Evolutionary conservation across 2,329 filamentous ascomycete genomes (phyloP).

Genomic region (Neofusicoccum ribis): DNA sequence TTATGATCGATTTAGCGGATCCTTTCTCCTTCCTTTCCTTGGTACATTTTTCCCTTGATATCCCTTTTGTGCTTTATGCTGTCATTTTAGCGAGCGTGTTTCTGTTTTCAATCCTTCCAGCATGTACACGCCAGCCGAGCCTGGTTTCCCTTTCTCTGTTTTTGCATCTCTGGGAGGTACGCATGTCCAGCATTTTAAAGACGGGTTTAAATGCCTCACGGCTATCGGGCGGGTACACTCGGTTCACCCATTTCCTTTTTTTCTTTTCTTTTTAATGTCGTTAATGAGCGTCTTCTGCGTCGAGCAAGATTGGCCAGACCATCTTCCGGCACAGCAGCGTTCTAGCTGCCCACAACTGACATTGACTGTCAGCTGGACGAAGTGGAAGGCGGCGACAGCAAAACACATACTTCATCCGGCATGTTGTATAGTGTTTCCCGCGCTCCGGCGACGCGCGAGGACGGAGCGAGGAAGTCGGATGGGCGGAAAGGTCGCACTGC

Average conservation of each 20-base stretch:
- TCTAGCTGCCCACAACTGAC: constrained; percentile 35
- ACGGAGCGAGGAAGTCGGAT: constrained; percentile 22
- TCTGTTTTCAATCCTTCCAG: constrained; percentile 37
- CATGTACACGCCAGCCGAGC: constrained; percentile 36
- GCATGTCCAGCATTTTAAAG: constrained; percentile 46
- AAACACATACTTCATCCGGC: constrained; percentile 36
- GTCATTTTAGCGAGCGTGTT: constrained; percentile 46
- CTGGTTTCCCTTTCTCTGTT: constrained; percentile 31
- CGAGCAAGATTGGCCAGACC: constrained; percentile 37
- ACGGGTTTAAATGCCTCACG: constrained; percentile 45
- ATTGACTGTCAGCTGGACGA: constrained; percentile 42
- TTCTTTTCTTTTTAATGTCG: constrained; percentile 42
- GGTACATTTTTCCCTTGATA: constrained; percentile 42
- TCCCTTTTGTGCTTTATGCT: constrained; percentile 44
- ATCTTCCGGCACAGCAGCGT: constrained; percentile 36
- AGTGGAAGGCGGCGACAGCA: constrained; percentile 37
- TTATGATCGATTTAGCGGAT: constrained; percentile 50
- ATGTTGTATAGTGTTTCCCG: constrained; percentile 39
- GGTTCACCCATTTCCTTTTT: constrained; percentile 30
- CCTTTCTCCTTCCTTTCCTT: constrained; percentile 39
- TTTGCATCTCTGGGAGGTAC: constrained; percentile 47
- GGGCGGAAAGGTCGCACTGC: constrained; percentile 7
- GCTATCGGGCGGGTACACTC: constrained; percentile 43
- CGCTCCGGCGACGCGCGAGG: constrained; percentile 23
- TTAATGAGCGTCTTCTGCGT: constrained; percentile 32